These are phyloP conservation scores for Ophiostoma sp. DNA, from an alignment of 2,329 filamentous ascomycete genomes.

Conservation along the genomic window DNA sequence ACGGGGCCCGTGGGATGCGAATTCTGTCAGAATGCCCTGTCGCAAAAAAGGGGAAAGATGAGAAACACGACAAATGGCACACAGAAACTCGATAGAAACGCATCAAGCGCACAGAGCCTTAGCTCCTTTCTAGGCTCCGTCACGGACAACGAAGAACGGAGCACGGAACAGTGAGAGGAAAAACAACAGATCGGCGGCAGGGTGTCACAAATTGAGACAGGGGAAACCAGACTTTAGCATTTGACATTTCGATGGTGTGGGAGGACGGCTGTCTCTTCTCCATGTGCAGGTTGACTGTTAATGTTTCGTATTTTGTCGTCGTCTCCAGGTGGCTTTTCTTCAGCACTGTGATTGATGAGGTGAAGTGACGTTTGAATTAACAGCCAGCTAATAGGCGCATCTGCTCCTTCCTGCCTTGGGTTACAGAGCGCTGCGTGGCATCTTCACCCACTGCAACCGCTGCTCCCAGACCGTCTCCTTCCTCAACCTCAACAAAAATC, in stretches of 20 bases:
- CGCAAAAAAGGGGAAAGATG: constrained; percentile 4
- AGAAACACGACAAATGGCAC: constrained; percentile 4
- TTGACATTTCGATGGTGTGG: not conserved
- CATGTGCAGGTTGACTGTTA: not conserved
- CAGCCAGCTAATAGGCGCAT: not conserved
- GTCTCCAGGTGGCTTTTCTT: not conserved
- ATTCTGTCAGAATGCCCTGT: constrained; percentile 22
- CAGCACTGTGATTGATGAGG: not conserved
- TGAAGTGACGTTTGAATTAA: not conserved
- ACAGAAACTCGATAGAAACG: not conserved
- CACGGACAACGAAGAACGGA: constrained; percentile 11
- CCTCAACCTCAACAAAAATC: constrained; percentile 17
- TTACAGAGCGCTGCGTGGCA: not conserved
- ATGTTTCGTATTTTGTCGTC: not conserved
- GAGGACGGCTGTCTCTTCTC: not conserved
- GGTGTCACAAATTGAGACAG: constrained; percentile 22
- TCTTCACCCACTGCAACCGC: not conserved
- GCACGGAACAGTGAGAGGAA: not conserved
- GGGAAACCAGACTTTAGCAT: constrained; percentile 6
- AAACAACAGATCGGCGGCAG: constrained; percentile 20
- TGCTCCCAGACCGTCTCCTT: not conserved
- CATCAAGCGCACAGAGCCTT: not conserved
- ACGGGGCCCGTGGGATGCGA: constrained; percentile 8
- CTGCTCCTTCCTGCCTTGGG: not conserved
- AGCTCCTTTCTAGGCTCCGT: not conserved